Percentiles rank a stretch among this genome's conserved stretches.
phyloP scores from a whole-genome alignment of 192 early-diverging fungal genomes.

The Lunasporangiospora selenospora region DNA sequence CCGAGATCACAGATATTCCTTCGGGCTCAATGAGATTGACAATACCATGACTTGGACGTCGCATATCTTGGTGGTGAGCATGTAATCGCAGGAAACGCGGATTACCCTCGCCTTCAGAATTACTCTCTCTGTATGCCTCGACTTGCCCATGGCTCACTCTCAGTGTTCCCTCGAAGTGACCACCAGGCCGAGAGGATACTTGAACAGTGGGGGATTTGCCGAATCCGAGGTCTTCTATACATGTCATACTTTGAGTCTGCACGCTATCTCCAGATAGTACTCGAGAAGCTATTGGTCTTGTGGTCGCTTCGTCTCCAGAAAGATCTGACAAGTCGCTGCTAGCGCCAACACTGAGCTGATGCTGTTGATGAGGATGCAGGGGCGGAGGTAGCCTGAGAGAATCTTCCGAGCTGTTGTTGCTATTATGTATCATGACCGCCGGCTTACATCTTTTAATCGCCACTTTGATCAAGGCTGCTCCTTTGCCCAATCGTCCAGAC shows the following conservation, averaged over 20 bases:
- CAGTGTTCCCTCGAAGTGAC: slow-evolving; percentile 38
- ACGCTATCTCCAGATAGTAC: slow-evolving; percentile 1
- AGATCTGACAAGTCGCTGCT: slow-evolving; percentile 4
- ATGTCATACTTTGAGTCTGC: not conserved
- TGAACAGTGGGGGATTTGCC: slow-evolving; percentile 22
- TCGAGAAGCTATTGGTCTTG: not conserved
- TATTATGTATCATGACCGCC: slow-evolving; percentile 3
- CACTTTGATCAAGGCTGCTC: slow-evolving; percentile 15
- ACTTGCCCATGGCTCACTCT: slow-evolving; percentile 18
- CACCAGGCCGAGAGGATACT: slow-evolving; percentile 24
- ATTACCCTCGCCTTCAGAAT: slow-evolving; percentile 16
- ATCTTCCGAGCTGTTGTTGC: not conserved
- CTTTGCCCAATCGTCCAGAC: slow-evolving; percentile 17
- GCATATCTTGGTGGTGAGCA: slow-evolving; percentile 21
- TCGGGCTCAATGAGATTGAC: slow-evolving; percentile 70
- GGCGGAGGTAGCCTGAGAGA: not conserved
- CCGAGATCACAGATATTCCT: slow-evolving; percentile 86
- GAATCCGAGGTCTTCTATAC: slow-evolving; percentile 5
- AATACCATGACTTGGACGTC: slow-evolving; percentile 46
- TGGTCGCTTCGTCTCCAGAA: not conserved
- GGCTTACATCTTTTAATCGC: slow-evolving; percentile 16
- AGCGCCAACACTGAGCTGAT: too few relatives aligned
- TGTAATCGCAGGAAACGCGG: slow-evolving; percentile 28
- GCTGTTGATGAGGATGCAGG: not conserved
- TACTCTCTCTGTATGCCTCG: slow-evolving; percentile 1